These are phyloP conservation scores for Leccinum olivaceoglutinosum DNA, from an alignment of 1,284 basidiomycete species.

Conservation along the genomic window DNA sequence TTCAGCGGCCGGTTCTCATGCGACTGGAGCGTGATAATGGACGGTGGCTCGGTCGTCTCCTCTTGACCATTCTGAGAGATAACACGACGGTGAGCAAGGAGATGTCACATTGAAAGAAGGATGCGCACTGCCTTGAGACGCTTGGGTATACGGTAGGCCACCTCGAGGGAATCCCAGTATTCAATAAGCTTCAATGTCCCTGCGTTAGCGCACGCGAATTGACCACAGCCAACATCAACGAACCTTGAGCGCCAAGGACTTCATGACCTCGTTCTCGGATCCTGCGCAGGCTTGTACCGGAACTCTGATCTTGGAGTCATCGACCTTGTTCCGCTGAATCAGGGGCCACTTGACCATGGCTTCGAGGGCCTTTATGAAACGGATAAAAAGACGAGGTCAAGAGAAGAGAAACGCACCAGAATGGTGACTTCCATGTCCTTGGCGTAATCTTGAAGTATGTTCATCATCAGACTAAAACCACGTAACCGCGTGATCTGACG, in stretches of 20 bases:
- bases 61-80: conserved; percentile 28
- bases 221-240: conserved; percentile 8
- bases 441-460: conserved; percentile 77
- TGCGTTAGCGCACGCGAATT: conserved; percentile 1
- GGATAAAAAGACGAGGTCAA: background rate
- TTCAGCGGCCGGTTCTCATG: conserved; percentile 29
- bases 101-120: background rate
- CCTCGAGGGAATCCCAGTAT: conserved; percentile 71
- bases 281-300: conserved; percentile 55
- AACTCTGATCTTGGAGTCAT: conserved; percentile 76
- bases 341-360: conserved; percentile 81
- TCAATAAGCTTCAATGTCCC: conserved; percentile 48
- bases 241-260: conserved; percentile 56
- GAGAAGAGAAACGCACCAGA: conserved; percentile 43
- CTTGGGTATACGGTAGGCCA: conserved; percentile 84
- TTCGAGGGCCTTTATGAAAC: conserved; percentile 55
- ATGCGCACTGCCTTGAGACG: conserved; percentile 43
- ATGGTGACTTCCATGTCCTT: conserved; percentile 70
- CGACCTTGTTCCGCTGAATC: conserved; percentile 88
- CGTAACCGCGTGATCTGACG: conserved; percentile 89
- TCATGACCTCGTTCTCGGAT: conserved; percentile 54
- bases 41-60: conserved; percentile 13
- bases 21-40: conserved; percentile 15
- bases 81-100: background rate
- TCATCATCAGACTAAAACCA: conserved; percentile 87